Evolutionary conservation across 495 filamentous ascomycete species (phyloP), one percentile per base, ranked within the genome.

Genomic region (Saxispiralis lemnorum): DNA sequence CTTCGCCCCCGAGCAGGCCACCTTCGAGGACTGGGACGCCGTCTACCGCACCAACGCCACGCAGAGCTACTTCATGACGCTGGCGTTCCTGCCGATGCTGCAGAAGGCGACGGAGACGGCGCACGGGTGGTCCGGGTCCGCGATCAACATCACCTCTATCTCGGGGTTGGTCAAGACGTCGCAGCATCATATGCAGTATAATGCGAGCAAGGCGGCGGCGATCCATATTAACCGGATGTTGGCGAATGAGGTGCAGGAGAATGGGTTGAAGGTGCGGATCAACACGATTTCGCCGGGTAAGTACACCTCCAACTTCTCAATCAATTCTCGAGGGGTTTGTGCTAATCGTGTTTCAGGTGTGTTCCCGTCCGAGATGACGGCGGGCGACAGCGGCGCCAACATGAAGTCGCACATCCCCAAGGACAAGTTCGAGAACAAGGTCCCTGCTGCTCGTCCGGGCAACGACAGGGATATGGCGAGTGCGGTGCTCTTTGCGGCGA

Each of bases 391-490:
- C 47, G 62, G 65, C 39, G 65, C 70, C 42, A 63, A 67, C 45
- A 63, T 84, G 56, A 83, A 83, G 73, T 81, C 70, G 51, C 55
- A 63, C 3, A 53, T 86, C 4, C 63, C 69, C 0, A 66, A 66
- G 42, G 71, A 78, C 45, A 75, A 79, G 59, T 79, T 66, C 49
- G 56, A 60, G 16, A 71, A 71, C 54, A 51, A 51, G 40, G 63
- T 81, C 3, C 77, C 79, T 0, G 69, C 71, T 0, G 51, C 57
- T 1, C 57, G 81, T 7, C 76, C 78, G 0, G 80, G 80, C 0
- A 73, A 72, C 31, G 81, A 85, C 55, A 63, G 74, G 30, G 81
- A 85, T 53, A 86, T 85, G 79, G 79, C 74, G 0, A 68, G 68
- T 55, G 65, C 76, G 4, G 63, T 82, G 13, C 56, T 85, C 15